phyloP scores from a whole-genome alignment of 2,329 filamentous ascomycete species.

The Xylariomycetidae sp. region DNA sequence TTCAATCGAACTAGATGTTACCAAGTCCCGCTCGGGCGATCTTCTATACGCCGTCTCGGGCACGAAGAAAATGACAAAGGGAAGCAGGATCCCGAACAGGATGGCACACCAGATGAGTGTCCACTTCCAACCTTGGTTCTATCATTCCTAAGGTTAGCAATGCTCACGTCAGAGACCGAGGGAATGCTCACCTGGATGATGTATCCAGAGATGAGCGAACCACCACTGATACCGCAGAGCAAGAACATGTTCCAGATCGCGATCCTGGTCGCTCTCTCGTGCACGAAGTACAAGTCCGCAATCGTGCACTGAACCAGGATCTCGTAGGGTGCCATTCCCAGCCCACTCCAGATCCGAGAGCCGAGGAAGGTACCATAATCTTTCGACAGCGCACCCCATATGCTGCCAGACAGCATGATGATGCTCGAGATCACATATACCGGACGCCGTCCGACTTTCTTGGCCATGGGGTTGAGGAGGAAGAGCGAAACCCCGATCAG shows the following conservation, averaged over 20 bases:
- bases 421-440: constrained; percentile 41
- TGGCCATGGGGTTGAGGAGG: constrained; percentile 44
- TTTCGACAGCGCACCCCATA: constrained; percentile 40
- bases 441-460: constrained; percentile 43
- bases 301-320: constrained; percentile 47
- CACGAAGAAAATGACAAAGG: constrained; percentile 41
- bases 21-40: constrained; percentile 16
- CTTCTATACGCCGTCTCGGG: constrained; percentile 45
- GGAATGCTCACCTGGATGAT: constrained; percentile 28
- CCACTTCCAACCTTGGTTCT: constrained; percentile 35
- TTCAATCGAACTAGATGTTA: too few species aligned
- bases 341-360: constrained; percentile 37
- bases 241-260: constrained; percentile 36
- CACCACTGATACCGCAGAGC: constrained; percentile 34
- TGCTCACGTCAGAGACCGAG: neutral
- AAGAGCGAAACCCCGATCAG: constrained; percentile 42
- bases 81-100: constrained; percentile 35
- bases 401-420: constrained; percentile 40
- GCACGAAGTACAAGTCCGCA: constrained; percentile 40
- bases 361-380: constrained; percentile 39
- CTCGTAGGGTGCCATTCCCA: constrained; percentile 46
- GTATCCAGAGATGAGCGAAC: constrained; percentile 33
- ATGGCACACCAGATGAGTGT: constrained; percentile 42
- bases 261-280: constrained; percentile 37
- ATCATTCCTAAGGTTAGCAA: constrained; percentile 5